These are phyloP conservation scores for Carex sylvatica DNA, from an alignment of 202 grass and related monocot genomes.

Conservation along the genomic window DNA sequence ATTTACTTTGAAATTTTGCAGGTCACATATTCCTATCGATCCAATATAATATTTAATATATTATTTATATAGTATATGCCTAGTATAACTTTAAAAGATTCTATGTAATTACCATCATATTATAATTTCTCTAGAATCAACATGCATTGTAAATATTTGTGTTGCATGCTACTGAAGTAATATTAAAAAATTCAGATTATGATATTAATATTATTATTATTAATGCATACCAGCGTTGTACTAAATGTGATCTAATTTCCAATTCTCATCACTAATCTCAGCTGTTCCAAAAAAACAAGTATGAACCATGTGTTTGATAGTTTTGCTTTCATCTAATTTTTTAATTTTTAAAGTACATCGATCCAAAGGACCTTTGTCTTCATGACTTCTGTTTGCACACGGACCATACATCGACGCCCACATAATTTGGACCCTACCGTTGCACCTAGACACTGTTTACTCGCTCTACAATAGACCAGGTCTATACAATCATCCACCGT, in stretches of 20 bases:
- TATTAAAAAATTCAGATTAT: too few species aligned
- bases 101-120: too few species aligned
- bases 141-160: too few species aligned
- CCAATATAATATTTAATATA: too few species aligned
- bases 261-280: not conserved
- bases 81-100: too few species aligned
- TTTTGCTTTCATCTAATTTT: not conserved
- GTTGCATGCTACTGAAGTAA: not conserved
- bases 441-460: not conserved
- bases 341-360: not conserved
- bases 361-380: slow-evolving; percentile 21
- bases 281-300: not conserved
- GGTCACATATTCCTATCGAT: too few species aligned
- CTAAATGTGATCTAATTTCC: not conserved
- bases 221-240: too few species aligned
- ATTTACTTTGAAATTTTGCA: too few species aligned
- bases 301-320: slow-evolving; percentile 13
- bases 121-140: too few species aligned
- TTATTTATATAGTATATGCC: too few species aligned
- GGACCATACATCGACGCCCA: not conserved
- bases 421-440: not conserved
- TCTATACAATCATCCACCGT: not conserved
- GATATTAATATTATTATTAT: too few species aligned
- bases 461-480: not conserved
- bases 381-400: not conserved